Evolutionary conservation across 805 yeast species (phyloP), one percentile per base, ranked within the genome.

Genomic region (Sugiyamaella chiloensis): DNA sequence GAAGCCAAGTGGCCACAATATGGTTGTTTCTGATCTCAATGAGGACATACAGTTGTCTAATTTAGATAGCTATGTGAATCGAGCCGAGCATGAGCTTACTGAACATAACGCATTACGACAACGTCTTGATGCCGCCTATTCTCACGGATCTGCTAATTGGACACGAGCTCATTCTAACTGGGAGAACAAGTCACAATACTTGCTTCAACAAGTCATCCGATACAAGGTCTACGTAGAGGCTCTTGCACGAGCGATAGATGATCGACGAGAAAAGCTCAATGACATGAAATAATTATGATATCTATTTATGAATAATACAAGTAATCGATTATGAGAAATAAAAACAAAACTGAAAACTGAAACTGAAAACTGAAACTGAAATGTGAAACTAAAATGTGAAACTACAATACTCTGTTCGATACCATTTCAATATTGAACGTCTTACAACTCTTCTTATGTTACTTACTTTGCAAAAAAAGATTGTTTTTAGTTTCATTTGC

Each of bases 101-200:
- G 60, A 62, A 17, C 86, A 80, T 58, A 70, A 70, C 46, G 62
- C 58, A 23, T 48, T 72, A 24, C 69, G 72, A 42, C 66, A 67
- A 1, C 58, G 56, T 4, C 53, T 78, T 51, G 57, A 69, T 17
- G 56, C 62, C 23, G 54, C 65, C n/a, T 74, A 61, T 41, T 56
- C 63, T 11, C 62, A 60, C 3, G 48, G 54, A 6, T 32, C 56
- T 4, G 47, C 53, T 2, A 58, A 61, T 47, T 51, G 57, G 52
- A 40, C 47, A 21, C 59, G 60, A 31, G 67, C 65, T 5, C 58
- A 57, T 27, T 30, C 53, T 24, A 65, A 65, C 53, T 65, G 69
- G 69, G 65, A 62, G 44, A 48, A 55, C 12, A 62, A 64, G 54
- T 54, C 59, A 9, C 62, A 57, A 54, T 62, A 56, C 42, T 52